Percentiles rank a stretch among this genome's conserved stretches.
These are phyloP conservation scores for Ustilago esculenta DNA, from an alignment of 1,284 basidiomycete species.

Conservation along the genomic window DNA sequence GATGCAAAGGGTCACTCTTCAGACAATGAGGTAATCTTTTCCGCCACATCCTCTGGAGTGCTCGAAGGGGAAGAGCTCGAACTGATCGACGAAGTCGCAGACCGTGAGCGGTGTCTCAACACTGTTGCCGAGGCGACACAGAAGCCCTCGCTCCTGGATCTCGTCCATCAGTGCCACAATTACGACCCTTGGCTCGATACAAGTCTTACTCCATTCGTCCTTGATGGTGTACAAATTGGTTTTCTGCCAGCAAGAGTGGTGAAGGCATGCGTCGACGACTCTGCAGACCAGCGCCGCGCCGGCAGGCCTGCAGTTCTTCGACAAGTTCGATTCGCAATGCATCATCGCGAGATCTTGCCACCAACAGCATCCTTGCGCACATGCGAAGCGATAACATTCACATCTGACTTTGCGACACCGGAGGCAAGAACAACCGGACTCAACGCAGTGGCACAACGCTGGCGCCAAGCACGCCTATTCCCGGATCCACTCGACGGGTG, in stretches of 20 bases:
- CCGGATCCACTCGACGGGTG: conserved; percentile 66
- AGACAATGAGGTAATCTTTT: conserved; percentile 39
- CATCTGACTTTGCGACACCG: conserved; percentile 6
- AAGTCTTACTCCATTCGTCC: conserved; percentile 45
- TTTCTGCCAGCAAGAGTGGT: conserved; percentile 50
- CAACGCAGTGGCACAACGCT: conserved; percentile 38
- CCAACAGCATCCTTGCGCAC: conserved; percentile 13
- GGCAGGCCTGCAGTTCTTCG: conserved; percentile 17
- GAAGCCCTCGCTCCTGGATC: conserved; percentile 42
- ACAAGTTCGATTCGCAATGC: conserved; percentile 32
- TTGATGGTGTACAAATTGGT: conserved; percentile 59
- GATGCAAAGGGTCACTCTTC: conserved; percentile 5
- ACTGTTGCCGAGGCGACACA: neutral
- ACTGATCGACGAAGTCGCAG: conserved; percentile 23
- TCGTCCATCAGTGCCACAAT: conserved; percentile 59
- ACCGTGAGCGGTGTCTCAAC: conserved; percentile 18
- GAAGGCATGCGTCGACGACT: conserved; percentile 40
- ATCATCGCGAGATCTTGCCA: conserved; percentile 32
- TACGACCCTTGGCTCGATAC: conserved; percentile 59
- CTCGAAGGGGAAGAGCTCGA: conserved; percentile 27
- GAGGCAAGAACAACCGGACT: conserved; percentile 42
- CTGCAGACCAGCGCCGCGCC: conserved; percentile 10
- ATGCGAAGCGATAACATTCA: conserved; percentile 38
- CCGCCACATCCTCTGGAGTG: conserved; percentile 23
- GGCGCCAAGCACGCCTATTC: conserved; percentile 47